A percentile compares a stretch with the other conserved stretches of the same genome.
These are phyloP conservation scores for Aspergillus costaricaensis DNA, from an alignment of 2,329 filamentous ascomycete genomes.

Conservation along the genomic window DNA sequence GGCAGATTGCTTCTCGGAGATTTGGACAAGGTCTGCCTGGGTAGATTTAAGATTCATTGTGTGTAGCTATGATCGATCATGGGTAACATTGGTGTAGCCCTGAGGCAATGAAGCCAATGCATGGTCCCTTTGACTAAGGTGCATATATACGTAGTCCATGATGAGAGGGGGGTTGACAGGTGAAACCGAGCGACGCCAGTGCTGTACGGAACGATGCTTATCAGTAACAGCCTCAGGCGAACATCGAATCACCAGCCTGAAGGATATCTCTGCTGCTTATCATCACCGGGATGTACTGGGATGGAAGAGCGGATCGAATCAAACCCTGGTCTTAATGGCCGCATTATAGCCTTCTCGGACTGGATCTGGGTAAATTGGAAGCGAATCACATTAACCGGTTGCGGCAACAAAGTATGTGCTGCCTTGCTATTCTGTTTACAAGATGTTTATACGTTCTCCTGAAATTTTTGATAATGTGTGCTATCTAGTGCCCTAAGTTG, in stretches of 20 bases:
- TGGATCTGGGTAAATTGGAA: background rate
- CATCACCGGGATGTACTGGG: background rate
- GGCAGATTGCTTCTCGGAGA: constrained; percentile 1
- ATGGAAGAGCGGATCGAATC: background rate
- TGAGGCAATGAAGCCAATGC: too few species aligned
- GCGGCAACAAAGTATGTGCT: too few species aligned
- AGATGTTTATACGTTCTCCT: background rate
- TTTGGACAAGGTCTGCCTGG: background rate
- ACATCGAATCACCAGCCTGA: constrained; percentile 12
- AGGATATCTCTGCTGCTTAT: constrained; percentile 13
- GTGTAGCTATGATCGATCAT: background rate
- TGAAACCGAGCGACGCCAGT: background rate
- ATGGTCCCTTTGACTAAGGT: background rate
- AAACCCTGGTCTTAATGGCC: background rate
- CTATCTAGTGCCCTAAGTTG: too few species aligned
- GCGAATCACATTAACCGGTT: background rate
- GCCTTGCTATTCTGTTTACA: background rate
- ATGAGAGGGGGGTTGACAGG: background rate
- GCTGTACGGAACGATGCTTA: background rate
- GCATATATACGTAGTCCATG: background rate
- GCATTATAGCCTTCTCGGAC: background rate
- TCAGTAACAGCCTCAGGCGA: background rate
- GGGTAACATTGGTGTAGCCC: too few species aligned
- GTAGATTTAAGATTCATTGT: background rate
- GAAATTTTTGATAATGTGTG: background rate